Evolutionary conservation across 1,139 yeast species (phyloP).

Genomic region (Magnusiomyces sp.): DNA sequence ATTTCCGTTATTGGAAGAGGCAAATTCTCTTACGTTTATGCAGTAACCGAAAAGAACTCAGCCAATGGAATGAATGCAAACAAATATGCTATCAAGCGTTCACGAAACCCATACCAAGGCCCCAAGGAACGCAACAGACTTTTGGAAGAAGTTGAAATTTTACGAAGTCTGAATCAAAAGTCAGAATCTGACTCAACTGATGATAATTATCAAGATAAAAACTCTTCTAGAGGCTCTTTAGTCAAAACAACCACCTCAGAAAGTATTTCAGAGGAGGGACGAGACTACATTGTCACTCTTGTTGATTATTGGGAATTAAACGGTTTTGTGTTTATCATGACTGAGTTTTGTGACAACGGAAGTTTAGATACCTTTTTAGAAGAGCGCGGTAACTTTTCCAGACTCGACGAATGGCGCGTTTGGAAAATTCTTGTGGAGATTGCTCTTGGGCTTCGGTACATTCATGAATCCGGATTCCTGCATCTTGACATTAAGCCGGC

Average conservation of each 20-base stretch:
- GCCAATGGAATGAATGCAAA: constrained; percentile 15
- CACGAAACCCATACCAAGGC: constrained; percentile 50
- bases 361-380: constrained; percentile 71
- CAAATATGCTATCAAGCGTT: constrained; percentile 74
- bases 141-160: constrained; percentile 49
- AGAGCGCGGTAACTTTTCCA: constrained; percentile 68
- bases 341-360: constrained; percentile 93
- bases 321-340: constrained; percentile 78
- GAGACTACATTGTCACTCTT: constrained; percentile 69
- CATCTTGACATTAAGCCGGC: constrained; percentile 94
- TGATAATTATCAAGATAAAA: not conserved
- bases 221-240: not conserved
- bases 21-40: constrained; percentile 82
- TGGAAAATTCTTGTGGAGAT: constrained; percentile 92
- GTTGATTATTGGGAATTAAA: constrained; percentile 81
- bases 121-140: constrained; percentile 44
- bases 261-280: constrained; percentile 47
- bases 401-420: constrained; percentile 87
- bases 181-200: not conserved
- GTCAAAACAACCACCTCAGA: constrained; percentile 31
- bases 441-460: constrained; percentile 64
- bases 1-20: constrained; percentile 73
- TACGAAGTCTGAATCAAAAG: constrained; percentile 31
- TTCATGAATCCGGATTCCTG: constrained; percentile 67
- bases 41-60: constrained; percentile 44